Conservation (phyloP, 176 grass and related monocot species). For the Triticum dicoccoides region DNA sequence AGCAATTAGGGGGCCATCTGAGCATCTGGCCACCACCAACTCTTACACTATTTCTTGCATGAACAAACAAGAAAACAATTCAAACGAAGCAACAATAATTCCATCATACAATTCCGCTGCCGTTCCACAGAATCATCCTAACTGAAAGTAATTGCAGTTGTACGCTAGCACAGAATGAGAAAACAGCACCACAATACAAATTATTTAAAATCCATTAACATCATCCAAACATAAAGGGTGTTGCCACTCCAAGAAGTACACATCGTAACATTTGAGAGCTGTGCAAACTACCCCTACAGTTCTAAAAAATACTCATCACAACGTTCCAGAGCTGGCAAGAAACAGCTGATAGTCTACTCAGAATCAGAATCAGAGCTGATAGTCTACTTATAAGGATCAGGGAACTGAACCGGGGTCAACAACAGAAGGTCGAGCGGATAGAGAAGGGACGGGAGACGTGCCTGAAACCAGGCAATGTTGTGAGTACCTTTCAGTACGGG, state of each 20-base stretch:
- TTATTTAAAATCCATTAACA: conserved; percentile 12
- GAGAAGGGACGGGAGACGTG: not conserved
- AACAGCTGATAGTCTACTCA: conserved; percentile 12
- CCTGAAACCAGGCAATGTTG: not conserved
- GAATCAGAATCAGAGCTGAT: not conserved
- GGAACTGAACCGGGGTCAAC: not conserved
- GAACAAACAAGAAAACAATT: not conserved
- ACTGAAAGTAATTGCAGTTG: no score
- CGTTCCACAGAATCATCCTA: not conserved
- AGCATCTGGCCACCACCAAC: not conserved
- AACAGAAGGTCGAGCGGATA: not conserved
- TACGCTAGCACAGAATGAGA: no score
- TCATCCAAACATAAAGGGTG: conserved; percentile 30
- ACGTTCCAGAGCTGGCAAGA: not conserved
- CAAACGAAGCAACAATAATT: not conserved
- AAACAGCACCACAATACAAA: not conserved
- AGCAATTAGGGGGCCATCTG: not conserved
- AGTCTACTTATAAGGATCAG: not conserved
- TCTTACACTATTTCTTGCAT: not conserved
- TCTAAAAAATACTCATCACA: conserved; percentile 1
- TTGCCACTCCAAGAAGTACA: conserved; percentile 20
- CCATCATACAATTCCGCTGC: not conserved
- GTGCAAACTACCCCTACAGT: no score
- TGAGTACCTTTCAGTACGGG: not conserved
- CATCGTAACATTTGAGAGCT: not conserved